Conservation (phyloP, 768 basidiomycete species). For the Boletus sp. region DNA sequence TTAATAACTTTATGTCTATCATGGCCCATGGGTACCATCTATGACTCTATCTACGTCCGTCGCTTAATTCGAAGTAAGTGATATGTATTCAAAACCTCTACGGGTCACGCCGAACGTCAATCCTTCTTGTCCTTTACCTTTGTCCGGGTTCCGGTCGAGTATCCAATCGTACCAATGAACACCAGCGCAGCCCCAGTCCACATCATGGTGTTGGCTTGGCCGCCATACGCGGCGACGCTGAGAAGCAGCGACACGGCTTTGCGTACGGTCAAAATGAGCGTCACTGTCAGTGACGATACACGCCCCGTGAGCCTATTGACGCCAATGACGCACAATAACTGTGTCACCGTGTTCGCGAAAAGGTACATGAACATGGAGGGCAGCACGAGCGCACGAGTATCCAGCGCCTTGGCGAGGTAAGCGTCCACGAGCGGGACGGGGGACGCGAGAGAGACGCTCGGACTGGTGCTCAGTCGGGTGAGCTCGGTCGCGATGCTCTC, state of each 20-base stretch:
- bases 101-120: neutral
- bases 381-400: slow-evolving; percentile 32
- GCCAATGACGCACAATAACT: slow-evolving; percentile 80
- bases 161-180: slow-evolving; percentile 66
- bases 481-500: slow-evolving; percentile 41
- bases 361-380: slow-evolving; percentile 65
- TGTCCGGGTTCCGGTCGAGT: slow-evolving; percentile 39
- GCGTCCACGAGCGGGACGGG: slow-evolving; percentile 1
- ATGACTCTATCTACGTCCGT: neutral
- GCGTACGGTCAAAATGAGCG: slow-evolving; percentile 74
- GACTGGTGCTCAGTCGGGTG: slow-evolving; percentile 7
- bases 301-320: slow-evolving; percentile 82
- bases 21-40: slow-evolving; percentile 2
- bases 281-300: slow-evolving; percentile 72
- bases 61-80: neutral
- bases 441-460: slow-evolving; percentile 11
- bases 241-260: slow-evolving; percentile 76
- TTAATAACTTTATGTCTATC: slow-evolving; percentile 21
- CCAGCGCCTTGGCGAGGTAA: neutral
- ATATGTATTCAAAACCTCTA: neutral
- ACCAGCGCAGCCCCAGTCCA: slow-evolving; percentile 70
- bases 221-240: slow-evolving; percentile 54
- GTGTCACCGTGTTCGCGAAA: slow-evolving; percentile 74
- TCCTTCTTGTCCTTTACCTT: slow-evolving; percentile 25
- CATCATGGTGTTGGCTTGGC: slow-evolving; percentile 44